Percentiles rank a stretch among this genome's conserved stretches.
phyloP scores from a whole-genome alignment of 352 stramenopile species.

The Globisporangium irregulare region DNA sequence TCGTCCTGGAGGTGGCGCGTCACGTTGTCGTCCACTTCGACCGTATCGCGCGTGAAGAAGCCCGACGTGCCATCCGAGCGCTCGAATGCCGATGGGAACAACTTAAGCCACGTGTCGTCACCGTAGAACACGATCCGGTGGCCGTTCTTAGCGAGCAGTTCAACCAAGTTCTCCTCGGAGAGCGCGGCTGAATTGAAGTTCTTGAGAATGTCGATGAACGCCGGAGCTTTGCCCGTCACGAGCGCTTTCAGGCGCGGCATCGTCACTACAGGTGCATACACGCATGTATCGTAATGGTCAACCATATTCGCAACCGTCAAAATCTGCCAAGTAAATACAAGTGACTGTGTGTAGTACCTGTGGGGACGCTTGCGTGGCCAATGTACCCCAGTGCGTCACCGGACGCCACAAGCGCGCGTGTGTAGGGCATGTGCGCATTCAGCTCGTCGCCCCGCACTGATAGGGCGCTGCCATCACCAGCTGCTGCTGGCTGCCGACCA shows the following conservation, averaged over 20 bases:
- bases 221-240: conserved; percentile 76
- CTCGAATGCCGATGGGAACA: conserved; percentile 74
- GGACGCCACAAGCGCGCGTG: conserved; percentile 39
- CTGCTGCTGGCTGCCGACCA: background rate
- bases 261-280: conserved; percentile 39
- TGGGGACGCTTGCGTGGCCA: conserved; percentile 77
- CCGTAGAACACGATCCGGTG: conserved; percentile 84
- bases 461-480: too few species aligned
- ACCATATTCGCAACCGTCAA: too few species aligned
- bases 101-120: conserved; percentile 89
- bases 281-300: too few species aligned
- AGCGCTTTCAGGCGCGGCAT: conserved; percentile 89
- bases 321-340: background rate
- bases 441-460: conserved; percentile 33
- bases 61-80: conserved; percentile 79
- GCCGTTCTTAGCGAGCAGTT: conserved; percentile 40
- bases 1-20: conserved; percentile 83
- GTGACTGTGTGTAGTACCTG: conserved; percentile 16
- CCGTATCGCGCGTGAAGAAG: conserved; percentile 87
- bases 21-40: conserved; percentile 85
- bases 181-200: conserved; percentile 89
- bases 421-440: conserved; percentile 69
- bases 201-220: conserved; percentile 90
- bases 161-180: conserved; percentile 69
- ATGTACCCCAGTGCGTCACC: conserved; percentile 69